phyloP scores from a whole-genome alignment of 2,329 filamentous ascomycete species.

The Monilinia fructicola region DNA sequence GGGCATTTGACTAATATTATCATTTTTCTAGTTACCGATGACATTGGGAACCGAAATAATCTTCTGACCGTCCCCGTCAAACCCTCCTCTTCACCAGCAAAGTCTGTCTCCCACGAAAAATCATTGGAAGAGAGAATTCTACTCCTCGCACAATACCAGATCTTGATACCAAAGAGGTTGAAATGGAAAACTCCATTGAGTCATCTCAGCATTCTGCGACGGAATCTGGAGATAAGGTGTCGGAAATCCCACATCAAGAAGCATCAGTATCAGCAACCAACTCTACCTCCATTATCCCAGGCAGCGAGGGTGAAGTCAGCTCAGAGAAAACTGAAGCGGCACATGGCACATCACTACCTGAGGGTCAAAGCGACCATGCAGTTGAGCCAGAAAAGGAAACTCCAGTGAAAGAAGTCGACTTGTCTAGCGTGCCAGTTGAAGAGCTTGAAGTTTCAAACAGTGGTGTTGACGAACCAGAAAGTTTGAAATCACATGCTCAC shows the following conservation, averaged over 20 bases:
- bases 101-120: slow-evolving; percentile 8
- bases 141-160: slow-evolving; percentile 17
- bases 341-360: background rate
- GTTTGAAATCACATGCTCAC: background rate
- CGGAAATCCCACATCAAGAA: background rate
- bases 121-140: slow-evolving; percentile 14
- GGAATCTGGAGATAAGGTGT: slow-evolving; percentile 1
- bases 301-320: background rate
- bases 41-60: slow-evolving; percentile 55
- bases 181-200: background rate
- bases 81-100: slow-evolving; percentile 18
- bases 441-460: slow-evolving; percentile 13
- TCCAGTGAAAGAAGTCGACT: background rate
- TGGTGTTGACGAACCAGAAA: background rate
- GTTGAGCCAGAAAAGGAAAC: background rate
- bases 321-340: background rate
- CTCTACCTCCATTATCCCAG: background rate
- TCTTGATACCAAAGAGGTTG: background rate
- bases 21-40: slow-evolving; percentile 47
- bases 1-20: slow-evolving; percentile 10
- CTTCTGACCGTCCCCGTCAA: slow-evolving; percentile 43
- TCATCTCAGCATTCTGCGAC: background rate
- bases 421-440: background rate
- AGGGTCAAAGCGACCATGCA: background rate
- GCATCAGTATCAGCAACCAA: background rate